These are phyloP conservation scores for Nannochloropsis granulata DNA, from an alignment of 108 stramenopile genomes.

Conservation along the genomic window DNA sequence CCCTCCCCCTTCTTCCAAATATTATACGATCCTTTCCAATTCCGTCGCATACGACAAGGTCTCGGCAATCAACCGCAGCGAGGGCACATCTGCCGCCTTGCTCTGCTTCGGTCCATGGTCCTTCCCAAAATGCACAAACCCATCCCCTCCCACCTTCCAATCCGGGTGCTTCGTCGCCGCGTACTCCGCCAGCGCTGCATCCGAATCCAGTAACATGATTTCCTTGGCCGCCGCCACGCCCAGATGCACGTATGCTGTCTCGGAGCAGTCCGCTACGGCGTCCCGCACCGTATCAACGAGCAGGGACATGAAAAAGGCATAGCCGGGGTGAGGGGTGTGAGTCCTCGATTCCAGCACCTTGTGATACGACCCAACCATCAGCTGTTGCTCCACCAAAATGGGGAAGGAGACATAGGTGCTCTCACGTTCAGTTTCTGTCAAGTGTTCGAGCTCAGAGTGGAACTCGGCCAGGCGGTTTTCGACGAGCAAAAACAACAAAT, in stretches of 20 bases:
- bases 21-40: slow-evolving; percentile 36
- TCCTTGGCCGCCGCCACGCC: slow-evolving; percentile 20
- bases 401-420: slow-evolving; percentile 28
- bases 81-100: slow-evolving; percentile 29
- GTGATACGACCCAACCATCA: slow-evolving; percentile 41
- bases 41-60: slow-evolving; percentile 40
- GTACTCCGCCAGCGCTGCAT: slow-evolving; percentile 12
- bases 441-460: slow-evolving; percentile 40
- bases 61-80: slow-evolving; percentile 32
- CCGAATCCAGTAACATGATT: slow-evolving; percentile 25
- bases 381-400: slow-evolving; percentile 33
- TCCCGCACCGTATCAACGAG: slow-evolving; percentile 32
- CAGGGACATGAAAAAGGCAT: slow-evolving; percentile 29
- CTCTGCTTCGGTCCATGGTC: slow-evolving; percentile 6
- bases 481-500: slow-evolving; percentile 36
- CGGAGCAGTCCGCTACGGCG: slow-evolving; percentile 31
- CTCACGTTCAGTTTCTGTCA: slow-evolving; percentile 22
- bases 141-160: slow-evolving; percentile 20
- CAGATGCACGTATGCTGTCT: slow-evolving; percentile 28
- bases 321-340: slow-evolving; percentile 26
- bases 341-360: slow-evolving; percentile 32
- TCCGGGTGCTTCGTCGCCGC: slow-evolving; percentile 27
- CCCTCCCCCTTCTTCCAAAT: neutral
- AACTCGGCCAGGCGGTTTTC: slow-evolving; percentile 42
- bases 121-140: slow-evolving; percentile 8